Percentiles rank a stretch among this genome's conserved stretches.
These are phyloP conservation scores for Mucor mucedo DNA, from an alignment of 371 early-diverging fungal genomes.

Conservation along the genomic window DNA sequence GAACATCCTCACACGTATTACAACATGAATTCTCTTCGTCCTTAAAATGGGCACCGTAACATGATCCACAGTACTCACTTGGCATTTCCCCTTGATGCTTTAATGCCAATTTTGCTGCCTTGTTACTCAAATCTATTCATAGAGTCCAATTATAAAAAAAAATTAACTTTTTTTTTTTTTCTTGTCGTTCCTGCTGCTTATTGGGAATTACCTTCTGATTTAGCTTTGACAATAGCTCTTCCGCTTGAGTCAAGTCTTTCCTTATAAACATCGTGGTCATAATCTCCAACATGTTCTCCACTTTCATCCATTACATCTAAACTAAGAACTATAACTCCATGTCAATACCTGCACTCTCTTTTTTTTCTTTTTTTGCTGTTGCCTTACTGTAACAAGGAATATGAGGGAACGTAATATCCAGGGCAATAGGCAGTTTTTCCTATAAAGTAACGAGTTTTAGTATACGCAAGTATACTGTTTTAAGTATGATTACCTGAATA, in stretches of 20 bases:
- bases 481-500: conserved; percentile 30
- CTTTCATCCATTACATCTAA: conserved; percentile 95
- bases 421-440: conserved; percentile 84
- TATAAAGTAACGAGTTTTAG: neutral
- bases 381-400: conserved; percentile 85
- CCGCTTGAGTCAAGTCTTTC: conserved; percentile 77
- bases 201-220: conserved; percentile 44
- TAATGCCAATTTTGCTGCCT: conserved; percentile 20
- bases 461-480: too few relatives aligned
- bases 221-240: conserved; percentile 61
- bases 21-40: conserved; percentile 72
- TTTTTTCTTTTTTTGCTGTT: conserved; percentile 2
- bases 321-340: conserved; percentile 64
- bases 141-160: neutral
- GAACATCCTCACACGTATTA: conserved; percentile 93
- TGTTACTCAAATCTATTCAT: conserved; percentile 28
- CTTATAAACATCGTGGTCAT: conserved; percentile 82
- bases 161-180: neutral
- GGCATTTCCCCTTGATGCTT: conserved; percentile 10
- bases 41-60: conserved; percentile 80
- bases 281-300: conserved; percentile 81
- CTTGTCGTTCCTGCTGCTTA: neutral
- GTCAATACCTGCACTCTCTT: neutral
- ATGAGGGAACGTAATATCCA: conserved; percentile 90
- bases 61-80: conserved; percentile 81